Percentiles rank a stretch among this genome's conserved stretches.
Conservation (phyloP, 129 eudicot species). For the Mikania micrantha region DNA sequence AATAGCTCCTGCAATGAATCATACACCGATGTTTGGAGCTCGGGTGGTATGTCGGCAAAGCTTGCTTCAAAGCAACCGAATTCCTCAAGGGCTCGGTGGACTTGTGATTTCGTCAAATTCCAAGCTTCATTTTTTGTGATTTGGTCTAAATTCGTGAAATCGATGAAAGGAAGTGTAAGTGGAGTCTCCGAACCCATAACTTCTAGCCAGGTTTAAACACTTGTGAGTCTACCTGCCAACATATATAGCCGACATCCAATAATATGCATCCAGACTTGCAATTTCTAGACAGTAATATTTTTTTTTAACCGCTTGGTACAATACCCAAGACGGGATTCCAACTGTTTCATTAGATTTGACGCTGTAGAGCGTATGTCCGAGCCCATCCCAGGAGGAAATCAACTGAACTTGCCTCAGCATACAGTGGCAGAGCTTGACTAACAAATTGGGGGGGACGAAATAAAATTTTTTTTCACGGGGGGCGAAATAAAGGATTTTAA, state of each 20-base stretch:
- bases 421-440: no score
- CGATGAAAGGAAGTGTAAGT: constrained; percentile 35
- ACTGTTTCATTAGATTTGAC: no score
- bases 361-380: no score
- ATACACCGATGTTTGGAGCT: constrained; percentile 32
- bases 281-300: no score
- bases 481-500: no score
- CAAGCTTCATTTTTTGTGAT: constrained; percentile 26
- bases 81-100: constrained; percentile 41
- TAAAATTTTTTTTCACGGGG: no score
- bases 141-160: constrained; percentile 33
- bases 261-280: no score
- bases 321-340: no score
- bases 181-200: constrained; percentile 28
- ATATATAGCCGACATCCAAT: neutral
- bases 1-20: constrained; percentile 43
- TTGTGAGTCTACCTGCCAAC: neutral
- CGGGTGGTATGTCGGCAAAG: constrained; percentile 21
- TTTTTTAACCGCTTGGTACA: no score
- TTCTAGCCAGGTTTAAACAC: neutral
- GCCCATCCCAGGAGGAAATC: no score
- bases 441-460: no score
- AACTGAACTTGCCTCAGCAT: no score
- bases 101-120: constrained; percentile 42
- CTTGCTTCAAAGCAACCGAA: constrained; percentile 66